phyloP scores from a whole-genome alignment of 805 yeast species.

The Candida incommunis region DNA sequence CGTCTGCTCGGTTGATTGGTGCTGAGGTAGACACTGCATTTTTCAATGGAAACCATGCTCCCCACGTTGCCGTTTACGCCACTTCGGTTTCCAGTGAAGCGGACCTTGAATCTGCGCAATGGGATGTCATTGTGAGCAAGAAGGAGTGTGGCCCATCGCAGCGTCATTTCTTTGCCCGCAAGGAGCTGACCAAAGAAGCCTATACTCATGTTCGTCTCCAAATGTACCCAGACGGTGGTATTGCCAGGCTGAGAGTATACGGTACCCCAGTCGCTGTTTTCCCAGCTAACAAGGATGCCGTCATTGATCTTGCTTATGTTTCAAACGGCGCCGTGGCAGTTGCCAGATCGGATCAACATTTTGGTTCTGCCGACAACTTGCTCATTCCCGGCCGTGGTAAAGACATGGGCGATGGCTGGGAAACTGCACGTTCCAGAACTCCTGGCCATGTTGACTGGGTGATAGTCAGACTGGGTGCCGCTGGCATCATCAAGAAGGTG shows the following conservation, averaged over 20 bases:
- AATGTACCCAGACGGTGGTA: conserved; percentile 98
- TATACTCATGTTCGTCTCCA: conserved; percentile 72
- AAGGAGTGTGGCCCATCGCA: conserved; percentile 82
- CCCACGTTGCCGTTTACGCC: conserved; percentile 67
- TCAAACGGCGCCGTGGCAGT: conserved; percentile 82
- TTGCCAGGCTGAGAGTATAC: conserved; percentile 82
- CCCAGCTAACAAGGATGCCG: conserved; percentile 31
- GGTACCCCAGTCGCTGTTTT: conserved; percentile 70
- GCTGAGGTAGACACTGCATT: conserved; percentile 88
- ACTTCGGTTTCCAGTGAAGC: conserved; percentile 21
- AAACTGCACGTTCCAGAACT: conserved; percentile 75
- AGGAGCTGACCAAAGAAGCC: conserved; percentile 37
- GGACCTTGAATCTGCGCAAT: conserved; percentile 27
- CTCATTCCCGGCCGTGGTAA: conserved; percentile 87
- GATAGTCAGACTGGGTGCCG: conserved; percentile 62
- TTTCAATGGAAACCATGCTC: conserved; percentile 94
- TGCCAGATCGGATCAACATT: conserved; percentile 79
- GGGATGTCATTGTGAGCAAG: conserved; percentile 62
- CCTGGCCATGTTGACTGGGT: conserved; percentile 90
- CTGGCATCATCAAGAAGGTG: conserved; percentile 38
- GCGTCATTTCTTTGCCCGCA: conserved; percentile 56
- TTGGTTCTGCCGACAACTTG: conserved; percentile 81
- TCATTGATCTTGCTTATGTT: conserved; percentile 68
- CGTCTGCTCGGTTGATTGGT: conserved; percentile 65
- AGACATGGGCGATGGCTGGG: conserved; percentile 99